Evolutionary conservation across 257 asterid genomes (phyloP), one percentile per base, ranked within the genome.

Genomic region (Nicotiana tomentosiformis): DNA sequence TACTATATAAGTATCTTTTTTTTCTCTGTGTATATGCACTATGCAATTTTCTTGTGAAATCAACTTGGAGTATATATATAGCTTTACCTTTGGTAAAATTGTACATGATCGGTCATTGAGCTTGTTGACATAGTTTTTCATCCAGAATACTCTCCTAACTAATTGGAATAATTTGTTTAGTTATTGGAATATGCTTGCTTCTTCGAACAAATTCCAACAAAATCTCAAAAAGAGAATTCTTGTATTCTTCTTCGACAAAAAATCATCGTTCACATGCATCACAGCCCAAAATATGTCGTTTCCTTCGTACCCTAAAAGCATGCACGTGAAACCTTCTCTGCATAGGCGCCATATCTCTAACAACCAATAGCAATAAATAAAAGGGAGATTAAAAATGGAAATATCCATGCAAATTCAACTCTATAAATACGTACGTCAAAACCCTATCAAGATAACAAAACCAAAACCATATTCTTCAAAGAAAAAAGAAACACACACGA

Each of bases 181-280:
- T 16, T 66, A 23, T 14, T 30, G 56, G 83, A 66, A 67, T 66
- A 77, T 70, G 81, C 77, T 65, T 23, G 20, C 37, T n/a, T 29
- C 11, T 79, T 18, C 15, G n/a, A 17, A 7, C 62, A 18, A 57
- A 56, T 18, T 23, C 81, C 66, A 81, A 51, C 82, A 26, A 74
- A 74, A 26, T 20, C 39, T 74, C 8, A 51, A 49, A 86, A 84
- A 86, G 86, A 26, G 37, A 35, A 53, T 43, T 62, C 23, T 23
- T 81, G 84, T 84, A 35, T 62, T 86, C 6, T 5, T 84, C 77
- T 60, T 23, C 6, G 64, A 20, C 3, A 67, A 77, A 82, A 57
- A 37, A 57, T 66, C 74, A 29, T 70, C 81, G 11, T 1, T 86
- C 86, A 86, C 88, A 83, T 86, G 88, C 82, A 74, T 67, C 79